Conservation (phyloP, 2,329 filamentous ascomycete species). For the Cryphonectria naterciae region DNA sequence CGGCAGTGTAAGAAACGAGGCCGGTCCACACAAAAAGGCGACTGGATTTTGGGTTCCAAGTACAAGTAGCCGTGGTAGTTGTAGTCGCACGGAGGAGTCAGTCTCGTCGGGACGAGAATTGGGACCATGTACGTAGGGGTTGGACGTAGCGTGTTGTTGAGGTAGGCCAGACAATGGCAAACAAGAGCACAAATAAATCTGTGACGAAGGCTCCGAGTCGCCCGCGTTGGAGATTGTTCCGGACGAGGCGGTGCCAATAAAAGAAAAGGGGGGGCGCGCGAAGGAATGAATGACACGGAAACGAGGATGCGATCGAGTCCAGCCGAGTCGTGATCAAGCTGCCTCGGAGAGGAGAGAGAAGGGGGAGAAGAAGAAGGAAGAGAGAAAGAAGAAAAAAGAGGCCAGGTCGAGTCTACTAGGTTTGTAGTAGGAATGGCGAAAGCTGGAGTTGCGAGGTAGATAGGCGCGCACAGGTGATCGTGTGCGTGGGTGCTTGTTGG, state of each 20-base stretch:
- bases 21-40: constrained; percentile 13
- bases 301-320: constrained; percentile 13
- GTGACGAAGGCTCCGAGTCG: constrained; percentile 5
- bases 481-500: neutral
- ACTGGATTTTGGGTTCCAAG: neutral
- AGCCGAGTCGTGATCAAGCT: constrained; percentile 9
- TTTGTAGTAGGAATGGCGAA: neutral
- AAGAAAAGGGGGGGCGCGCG: neutral
- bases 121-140: neutral
- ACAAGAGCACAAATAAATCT: neutral
- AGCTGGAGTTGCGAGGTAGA: constrained; percentile 3
- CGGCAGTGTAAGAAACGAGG: constrained; percentile 10
- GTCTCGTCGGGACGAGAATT: constrained; percentile 6
- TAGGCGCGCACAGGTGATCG: constrained; percentile 3
- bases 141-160: neutral
- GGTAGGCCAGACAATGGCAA: neutral
- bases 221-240: constrained; percentile 16
- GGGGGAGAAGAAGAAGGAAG: neutral
- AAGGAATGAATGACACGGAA: constrained; percentile 2
- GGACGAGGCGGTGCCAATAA: constrained; percentile 2
- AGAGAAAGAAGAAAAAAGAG: neutral
- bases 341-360: neutral
- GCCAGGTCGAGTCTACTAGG: neutral
- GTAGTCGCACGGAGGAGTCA: constrained; percentile 9
- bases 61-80: no score